Evolutionary conservation across 768 basidiomycete genomes (phyloP).

Genomic region (Leccinum subgranulosum): DNA sequence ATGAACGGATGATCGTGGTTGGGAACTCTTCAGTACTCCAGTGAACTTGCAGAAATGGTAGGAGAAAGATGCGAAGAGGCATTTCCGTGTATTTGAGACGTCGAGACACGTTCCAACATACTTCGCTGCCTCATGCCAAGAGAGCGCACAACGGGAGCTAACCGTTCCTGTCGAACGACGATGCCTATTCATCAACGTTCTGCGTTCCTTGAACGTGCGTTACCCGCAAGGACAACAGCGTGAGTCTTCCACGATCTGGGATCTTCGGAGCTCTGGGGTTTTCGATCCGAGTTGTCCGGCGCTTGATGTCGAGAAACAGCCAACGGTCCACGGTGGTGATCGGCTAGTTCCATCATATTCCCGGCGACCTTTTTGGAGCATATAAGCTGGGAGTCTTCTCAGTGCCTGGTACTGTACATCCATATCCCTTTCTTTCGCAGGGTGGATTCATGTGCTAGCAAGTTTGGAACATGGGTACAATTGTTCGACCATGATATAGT

Average conservation of each 20-base stretch:
- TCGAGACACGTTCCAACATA: background rate
- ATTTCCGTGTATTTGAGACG: no score
- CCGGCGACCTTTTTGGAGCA: background rate
- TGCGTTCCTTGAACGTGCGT: no score
- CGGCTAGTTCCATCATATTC: background rate
- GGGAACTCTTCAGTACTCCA: no score
- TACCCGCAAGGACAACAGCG: no score
- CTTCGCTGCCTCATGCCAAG: background rate
- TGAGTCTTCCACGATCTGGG: background rate
- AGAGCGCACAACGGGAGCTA: background rate
- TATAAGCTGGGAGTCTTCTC: background rate
- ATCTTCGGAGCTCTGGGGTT: background rate
- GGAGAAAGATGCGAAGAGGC: no score
- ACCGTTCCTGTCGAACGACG: background rate
- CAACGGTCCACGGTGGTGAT: background rate
- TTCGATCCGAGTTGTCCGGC: background rate
- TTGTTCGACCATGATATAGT: background rate
- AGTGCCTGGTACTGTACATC: background rate
- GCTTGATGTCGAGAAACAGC: background rate
- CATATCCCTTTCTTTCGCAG: background rate
- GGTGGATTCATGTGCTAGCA: background rate
- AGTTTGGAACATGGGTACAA: background rate
- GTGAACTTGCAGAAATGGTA: no score
- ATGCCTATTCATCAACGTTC: background rate
- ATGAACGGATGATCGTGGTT: no score